Base-by-base conservation (phyloP, 2,329 filamentous ascomycete species). In the Fusarium sp. region DNA sequence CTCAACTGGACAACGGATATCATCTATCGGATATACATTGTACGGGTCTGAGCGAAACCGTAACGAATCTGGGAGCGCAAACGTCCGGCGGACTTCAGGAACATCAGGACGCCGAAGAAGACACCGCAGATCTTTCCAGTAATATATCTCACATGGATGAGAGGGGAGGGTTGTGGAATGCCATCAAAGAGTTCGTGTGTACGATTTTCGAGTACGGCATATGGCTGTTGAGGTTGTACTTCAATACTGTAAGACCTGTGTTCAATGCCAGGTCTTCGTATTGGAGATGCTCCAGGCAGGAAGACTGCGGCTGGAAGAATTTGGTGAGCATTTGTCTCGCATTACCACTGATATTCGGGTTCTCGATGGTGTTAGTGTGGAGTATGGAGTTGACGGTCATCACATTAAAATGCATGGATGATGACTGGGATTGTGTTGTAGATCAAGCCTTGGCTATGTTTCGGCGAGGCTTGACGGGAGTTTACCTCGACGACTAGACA, bases 191-290 rank as follows among this genome's bases (percentile, higher is more conserved):
- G 34, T 60, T 64, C 29, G 30, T 29, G 20, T 52, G 38, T 30
- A 54, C 41, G 30, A 52, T 72, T 10, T 58, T 47, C 24, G 32
- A 13, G 25, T 59, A 65, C 30, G 38, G 22, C 30, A 55, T 58
- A 18, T 65, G 69, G 43, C 29, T 78, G 34, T 40, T 77, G 29
- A 57, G 32, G n/a, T 45, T 77, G 29, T 84, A 82, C 72, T 82
- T 76, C 80, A 62, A 58, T 43, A 63, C 79, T 15, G 77, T 84
- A 18, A 71, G 71, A 51, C 82, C 82, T 4, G 80, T 83, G 15
- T 82, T 84, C 61, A 73, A 82, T 70, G 66, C 70, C 10, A 68
- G 75, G 4, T 84, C 82, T 29, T 72, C 77, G 32, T 75, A 80
- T 57, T 80, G 81, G 79, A 58, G 69, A 56, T 67, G 74, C 40